phyloP scores from a whole-genome alignment of 177 flowering plant species.

The Vitis hybrid region DNA sequence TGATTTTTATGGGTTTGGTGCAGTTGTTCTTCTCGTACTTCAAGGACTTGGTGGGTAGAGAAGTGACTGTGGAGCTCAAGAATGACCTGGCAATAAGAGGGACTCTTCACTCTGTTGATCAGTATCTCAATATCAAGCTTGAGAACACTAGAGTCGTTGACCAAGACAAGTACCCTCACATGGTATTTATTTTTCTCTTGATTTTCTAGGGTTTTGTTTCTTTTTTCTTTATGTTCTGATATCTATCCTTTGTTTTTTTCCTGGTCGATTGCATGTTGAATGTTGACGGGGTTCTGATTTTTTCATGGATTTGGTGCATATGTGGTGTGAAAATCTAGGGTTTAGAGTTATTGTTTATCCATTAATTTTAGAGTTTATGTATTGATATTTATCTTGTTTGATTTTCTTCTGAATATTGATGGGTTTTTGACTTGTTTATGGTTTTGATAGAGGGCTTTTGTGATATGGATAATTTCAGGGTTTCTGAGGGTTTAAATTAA shows the following conservation, averaged over 20 bases:
- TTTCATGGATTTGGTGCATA: not conserved
- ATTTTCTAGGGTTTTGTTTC: constrained; percentile 18
- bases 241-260: not conserved
- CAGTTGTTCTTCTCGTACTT: constrained; percentile 97
- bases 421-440: not conserved
- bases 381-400: no score
- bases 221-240: not conserved
- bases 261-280: not conserved
- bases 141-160: constrained; percentile 94
- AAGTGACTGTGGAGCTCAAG: constrained; percentile 92
- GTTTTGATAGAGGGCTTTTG: not conserved
- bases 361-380: no score
- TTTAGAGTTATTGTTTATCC: no score
- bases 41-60: constrained; percentile 90
- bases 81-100: constrained; percentile 92
- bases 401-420: not conserved
- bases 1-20: not conserved
- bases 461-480: not conserved
- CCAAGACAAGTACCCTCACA: constrained; percentile 93
- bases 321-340: no score
- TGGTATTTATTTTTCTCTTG: constrained; percentile 41
- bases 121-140: constrained; percentile 81
- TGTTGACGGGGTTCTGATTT: not conserved
- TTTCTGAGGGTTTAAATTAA: not conserved
- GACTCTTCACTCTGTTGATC: constrained; percentile 87